Base-by-base conservation (phyloP, 495 filamentous ascomycete species). In the Aspergillus sclerotioniger region DNA sequence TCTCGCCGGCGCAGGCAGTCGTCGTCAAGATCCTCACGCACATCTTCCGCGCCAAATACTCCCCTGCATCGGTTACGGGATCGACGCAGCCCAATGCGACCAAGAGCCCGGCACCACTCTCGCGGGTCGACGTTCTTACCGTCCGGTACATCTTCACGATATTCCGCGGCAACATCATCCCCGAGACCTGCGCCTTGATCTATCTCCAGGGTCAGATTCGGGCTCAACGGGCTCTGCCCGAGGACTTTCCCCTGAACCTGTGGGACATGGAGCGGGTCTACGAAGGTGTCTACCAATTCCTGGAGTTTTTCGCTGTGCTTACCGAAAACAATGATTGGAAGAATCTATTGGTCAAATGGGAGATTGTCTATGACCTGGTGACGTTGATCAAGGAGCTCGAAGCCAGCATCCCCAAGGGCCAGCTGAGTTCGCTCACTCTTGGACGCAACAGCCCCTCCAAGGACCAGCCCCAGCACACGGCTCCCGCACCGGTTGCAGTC, bases 261-360 rank as follows among this genome's bases (percentile, higher is more conserved):
- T 97, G 92, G 92, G 92, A 97, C 66, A 94, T 97, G 87, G 92
- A 97, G 67, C 85, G 92, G 16, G 91, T 88, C 45, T 89, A 89
- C 62, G 86, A 97, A 64, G 92, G 92, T 15, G 85, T 96, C 12
- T 91, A 91, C 52, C 91, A 96, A 68, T 96, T 92, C 70, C 81
- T 97, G 7, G 91, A 97, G 60, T 93, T 96, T 69, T 89, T 97
- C 54, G 90, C 89, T n/a, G 91, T 95, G 3, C 80, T 96, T 17
- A 91, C 90, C 19, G 91, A 96, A 60, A 87, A 84, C 66, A 83
- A 82, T 54, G 78, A 81, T 60, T 83, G 80, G 80, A 83, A 83
- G 65, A 76, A 77, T 49, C 84, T 94, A 28, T 82, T 97, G 10
- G 87, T 92, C 37, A 85, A 93, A 56, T 97, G 92, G 88, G 91